phyloP scores from a whole-genome alignment of 345 rosid genomes.

The Hypericum androsaemum region DNA sequence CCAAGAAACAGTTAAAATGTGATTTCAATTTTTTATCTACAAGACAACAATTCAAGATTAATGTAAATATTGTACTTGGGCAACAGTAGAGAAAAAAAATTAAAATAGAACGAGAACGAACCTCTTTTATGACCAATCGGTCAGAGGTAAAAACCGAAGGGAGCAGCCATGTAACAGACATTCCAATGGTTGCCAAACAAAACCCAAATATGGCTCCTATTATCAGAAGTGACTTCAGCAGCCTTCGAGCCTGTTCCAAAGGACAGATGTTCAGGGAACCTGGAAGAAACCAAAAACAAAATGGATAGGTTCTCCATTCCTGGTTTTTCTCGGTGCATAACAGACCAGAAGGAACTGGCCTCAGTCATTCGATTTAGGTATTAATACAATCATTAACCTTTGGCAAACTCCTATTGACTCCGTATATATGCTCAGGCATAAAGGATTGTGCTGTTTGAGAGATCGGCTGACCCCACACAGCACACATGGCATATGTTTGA shows the following conservation, averaged over 20 bases:
- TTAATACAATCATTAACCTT: slow-evolving; percentile 34
- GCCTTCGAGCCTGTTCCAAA: slow-evolving; percentile 57
- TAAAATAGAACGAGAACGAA: slow-evolving; percentile 16
- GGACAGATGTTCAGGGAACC: background rate
- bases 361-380: background rate
- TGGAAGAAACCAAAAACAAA: too few relatives aligned
- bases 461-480: slow-evolving; percentile 80
- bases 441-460: slow-evolving; percentile 95
- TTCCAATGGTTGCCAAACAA: slow-evolving; percentile 46
- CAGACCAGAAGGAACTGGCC: slow-evolving; percentile 1
- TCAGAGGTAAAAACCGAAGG: slow-evolving; percentile 69
- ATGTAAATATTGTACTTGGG: background rate
- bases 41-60: background rate
- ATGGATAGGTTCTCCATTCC: too few relatives aligned
- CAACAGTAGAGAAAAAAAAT: slow-evolving; percentile 6
- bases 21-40: background rate
- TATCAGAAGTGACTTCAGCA: slow-evolving; percentile 63
- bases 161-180: slow-evolving; percentile 56
- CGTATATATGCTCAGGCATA: slow-evolving; percentile 78
- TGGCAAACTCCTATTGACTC: slow-evolving; percentile 45
- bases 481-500: slow-evolving; percentile 55
- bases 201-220: slow-evolving; percentile 59
- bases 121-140: slow-evolving; percentile 48
- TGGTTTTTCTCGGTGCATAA: too few relatives aligned
- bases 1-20: slow-evolving; percentile 2